Base-by-base conservation (phyloP, 106 monocot species). In the Dactylorhiza incarnata region DNA sequence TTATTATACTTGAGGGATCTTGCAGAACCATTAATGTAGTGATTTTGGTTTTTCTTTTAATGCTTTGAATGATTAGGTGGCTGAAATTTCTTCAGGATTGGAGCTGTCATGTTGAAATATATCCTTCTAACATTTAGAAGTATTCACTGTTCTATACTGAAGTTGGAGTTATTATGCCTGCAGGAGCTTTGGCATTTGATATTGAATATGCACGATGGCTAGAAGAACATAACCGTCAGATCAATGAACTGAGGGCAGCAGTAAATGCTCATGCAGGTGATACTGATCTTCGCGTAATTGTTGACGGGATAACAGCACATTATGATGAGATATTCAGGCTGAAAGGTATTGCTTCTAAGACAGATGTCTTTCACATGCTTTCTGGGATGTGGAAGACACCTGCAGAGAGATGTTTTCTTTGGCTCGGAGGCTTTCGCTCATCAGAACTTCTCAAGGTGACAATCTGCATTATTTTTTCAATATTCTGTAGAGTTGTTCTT, bases 361-460 rank as follows among this genome's bases (percentile, higher is more conserved):
- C 77, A n/a, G 92, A 93, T 77, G 84, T 90, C 77, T 86, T 93
- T 80, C 87, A 93, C 59, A 81, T 93, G 71, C 66, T 93, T 29
- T 87, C 89, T 17, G 92, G 92, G 77, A 67, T 87, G 74, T 93
- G 92, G 92, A 83, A 49, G 81, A 87, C 89, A 4, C 92, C 92
- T 3, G 89, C 84, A 5, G 92, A 93, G 84, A 87, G 92, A 48
- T 93, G 92, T 81, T 93, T 93, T 84, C 24, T 89, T 74, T 93
- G 92, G 92, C 76, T 93, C 13, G 92, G 89, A 17, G 92, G 85
- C n/a, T 89, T 93, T 68, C 87, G 89, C 22, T 89, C 92, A 6
- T 93, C 92, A 44, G 84, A 93, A 14, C 62, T 87, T 76, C 77
- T 93, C 75, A 93, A 89, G 92, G 92, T 93, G n/a, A 16, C 17